These are phyloP conservation scores for Metschnikowia rubicola DNA, from an alignment of 805 yeast genomes.

Conservation along the genomic window DNA sequence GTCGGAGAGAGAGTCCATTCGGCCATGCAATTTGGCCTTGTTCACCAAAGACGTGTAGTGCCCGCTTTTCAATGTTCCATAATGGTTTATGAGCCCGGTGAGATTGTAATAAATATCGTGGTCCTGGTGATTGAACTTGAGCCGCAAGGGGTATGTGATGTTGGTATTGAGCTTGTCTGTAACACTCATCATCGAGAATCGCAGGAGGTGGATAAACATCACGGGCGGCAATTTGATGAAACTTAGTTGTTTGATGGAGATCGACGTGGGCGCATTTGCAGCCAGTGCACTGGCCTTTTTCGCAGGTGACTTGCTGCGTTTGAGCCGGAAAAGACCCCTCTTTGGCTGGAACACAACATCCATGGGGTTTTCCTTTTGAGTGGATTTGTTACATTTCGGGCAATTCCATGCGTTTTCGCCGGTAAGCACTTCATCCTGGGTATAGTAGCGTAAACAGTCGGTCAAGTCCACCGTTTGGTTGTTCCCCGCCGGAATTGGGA, in stretches of 20 bases:
- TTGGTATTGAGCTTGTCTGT: conserved; percentile 50
- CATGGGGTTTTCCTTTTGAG: conserved; percentile 13
- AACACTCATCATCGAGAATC: conserved; percentile 47
- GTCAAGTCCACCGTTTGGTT: conserved; percentile 42
- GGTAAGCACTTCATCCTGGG: conserved; percentile 60
- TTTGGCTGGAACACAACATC: conserved; percentile 33
- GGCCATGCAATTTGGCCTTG: conserved; percentile 27
- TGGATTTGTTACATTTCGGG: conserved; percentile 55
- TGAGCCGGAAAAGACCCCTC: conserved; percentile 34
- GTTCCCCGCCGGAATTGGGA: conserved; percentile 48
- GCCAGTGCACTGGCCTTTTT: conserved; percentile 17
- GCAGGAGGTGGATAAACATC: conserved; percentile 38
- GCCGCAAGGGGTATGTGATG: conserved; percentile 53
- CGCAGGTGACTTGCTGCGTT: conserved; percentile 34
- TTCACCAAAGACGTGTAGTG: conserved; percentile 71
- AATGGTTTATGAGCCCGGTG: conserved; percentile 65
- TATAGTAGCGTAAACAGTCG: conserved; percentile 61
- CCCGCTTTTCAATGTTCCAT: conserved; percentile 68
- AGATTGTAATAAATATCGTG: conserved; percentile 46
- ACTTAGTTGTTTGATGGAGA: conserved; percentile 23
- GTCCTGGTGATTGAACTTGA: conserved; percentile 40
- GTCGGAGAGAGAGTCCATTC: conserved; percentile 25
- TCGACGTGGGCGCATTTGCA: conserved; percentile 5
- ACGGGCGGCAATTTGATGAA: conserved; percentile 38
- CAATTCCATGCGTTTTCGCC: conserved; percentile 85